phyloP scores from a whole-genome alignment of 768 basidiomycete genomes.

The Cystobasidium tubakii region DNA sequence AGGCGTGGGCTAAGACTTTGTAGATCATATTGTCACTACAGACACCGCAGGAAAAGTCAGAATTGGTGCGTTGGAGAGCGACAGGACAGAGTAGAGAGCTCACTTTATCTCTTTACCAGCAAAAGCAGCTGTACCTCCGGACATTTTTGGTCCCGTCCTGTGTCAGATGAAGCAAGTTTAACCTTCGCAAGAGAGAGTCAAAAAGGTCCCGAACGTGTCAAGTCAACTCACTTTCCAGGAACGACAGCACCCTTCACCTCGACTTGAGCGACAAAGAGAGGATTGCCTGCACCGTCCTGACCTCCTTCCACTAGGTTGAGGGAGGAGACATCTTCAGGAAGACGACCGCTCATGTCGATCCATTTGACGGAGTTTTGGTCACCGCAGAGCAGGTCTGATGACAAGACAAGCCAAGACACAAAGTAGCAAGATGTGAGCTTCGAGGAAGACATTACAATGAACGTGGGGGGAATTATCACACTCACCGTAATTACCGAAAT shows the following conservation, averaged over 20 bases:
- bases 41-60: too few species aligned
- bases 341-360: not conserved
- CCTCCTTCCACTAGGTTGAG: slow-evolving; percentile 21
- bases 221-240: slow-evolving; percentile 13
- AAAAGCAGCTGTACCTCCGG: not conserved
- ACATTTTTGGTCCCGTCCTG: not conserved
- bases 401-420: not conserved
- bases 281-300: not conserved
- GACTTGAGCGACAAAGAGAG: slow-evolving; percentile 3
- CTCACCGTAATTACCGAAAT: slow-evolving; percentile 25
- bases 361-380: slow-evolving; percentile 37
- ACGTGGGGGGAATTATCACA: too few species aligned
- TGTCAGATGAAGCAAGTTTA: not conserved
- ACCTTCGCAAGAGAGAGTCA: too few species aligned
- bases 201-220: too few species aligned
- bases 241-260: not conserved
- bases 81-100: not conserved
- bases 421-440: too few species aligned
- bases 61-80: too few species aligned
- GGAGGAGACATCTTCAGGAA: not conserved
- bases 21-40: not conserved
- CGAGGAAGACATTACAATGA: too few species aligned
- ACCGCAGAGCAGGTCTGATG: slow-evolving; percentile 33
- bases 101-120: not conserved
- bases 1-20: slow-evolving; percentile 9